Evolutionary conservation across 2,329 filamentous ascomycete species (phyloP).

Genomic region (Aspergillus pseudotamarii): DNA sequence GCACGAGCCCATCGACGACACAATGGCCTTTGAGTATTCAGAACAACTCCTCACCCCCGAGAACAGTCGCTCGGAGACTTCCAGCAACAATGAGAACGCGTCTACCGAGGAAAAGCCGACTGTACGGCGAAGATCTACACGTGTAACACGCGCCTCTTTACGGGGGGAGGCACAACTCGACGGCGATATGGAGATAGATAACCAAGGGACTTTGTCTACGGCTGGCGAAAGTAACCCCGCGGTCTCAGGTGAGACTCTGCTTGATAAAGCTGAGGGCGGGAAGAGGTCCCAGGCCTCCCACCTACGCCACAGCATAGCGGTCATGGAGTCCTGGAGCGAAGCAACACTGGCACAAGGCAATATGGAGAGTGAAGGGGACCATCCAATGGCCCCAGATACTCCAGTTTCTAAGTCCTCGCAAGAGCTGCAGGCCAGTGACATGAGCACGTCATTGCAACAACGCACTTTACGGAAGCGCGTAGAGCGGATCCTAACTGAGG

Average conservation of each 20-base stretch:
- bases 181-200: constrained; percentile 26
- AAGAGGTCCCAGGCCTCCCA: constrained; percentile 40
- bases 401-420: constrained; percentile 40
- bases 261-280: constrained; percentile 39
- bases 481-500: constrained; percentile 31
- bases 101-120: constrained; percentile 36
- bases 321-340: constrained; percentile 41
- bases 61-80: constrained; percentile 48
- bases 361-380: constrained; percentile 28
- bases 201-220: constrained; percentile 21
- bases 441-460: constrained; percentile 29
- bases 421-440: constrained; percentile 27
- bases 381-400: constrained; percentile 35
- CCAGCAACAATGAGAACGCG: constrained; percentile 43
- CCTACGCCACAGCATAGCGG: constrained; percentile 44
- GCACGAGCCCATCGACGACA: constrained; percentile 32
- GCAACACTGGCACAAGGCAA: constrained; percentile 23
- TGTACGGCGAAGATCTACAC: constrained; percentile 39
- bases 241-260: constrained; percentile 39
- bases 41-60: constrained; percentile 48
- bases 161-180: constrained; percentile 33
- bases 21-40: constrained; percentile 38
- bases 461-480: constrained; percentile 36
- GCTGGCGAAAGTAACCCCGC: constrained; percentile 31
- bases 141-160: constrained; percentile 44